Base-by-base conservation (phyloP, 306 rosid genomes). In the Quercus gilva region DNA sequence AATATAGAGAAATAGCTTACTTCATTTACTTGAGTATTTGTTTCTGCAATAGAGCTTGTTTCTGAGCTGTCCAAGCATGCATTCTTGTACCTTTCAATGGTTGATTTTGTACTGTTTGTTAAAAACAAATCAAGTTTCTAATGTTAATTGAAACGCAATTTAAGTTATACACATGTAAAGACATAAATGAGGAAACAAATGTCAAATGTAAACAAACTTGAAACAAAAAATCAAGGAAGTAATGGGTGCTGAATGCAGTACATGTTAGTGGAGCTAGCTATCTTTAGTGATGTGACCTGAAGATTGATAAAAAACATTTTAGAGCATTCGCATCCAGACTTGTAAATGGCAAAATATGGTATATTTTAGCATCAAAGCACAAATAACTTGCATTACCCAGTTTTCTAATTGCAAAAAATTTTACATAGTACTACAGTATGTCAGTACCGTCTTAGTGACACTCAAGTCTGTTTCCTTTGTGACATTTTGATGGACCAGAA, bases 11-110 rank as follows among this genome's bases (percentile, higher is more conserved):
- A 10, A 26, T 52, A 37, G 43, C 78, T 69, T 85, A 95, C 99
- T 90, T 92, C 97, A 83, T 76, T 69, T 85, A 95, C 99, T 90
- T 92, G 97, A 83, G 99, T 92, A 11, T 95, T 92, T 57, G 93
- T 88, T 83, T 95, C 98, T 5, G 91, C 87, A 60, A 90, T 77
- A 55, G 97, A 83, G 69, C 85, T 87, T 6, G 90, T 78, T 33
- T 87, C 83, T 53, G 97, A 83, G 84, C 72, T 87, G 74, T 95
- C 99, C 25, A 97, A 90, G 76, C 88, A 82, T 17, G 97, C 94
- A 75, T 92, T 92, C 87, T 89, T 95, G 88, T 95, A 95, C 90
- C 91, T 92, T 56, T 92, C 99, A 64, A 95, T 90, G 5, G 97
- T 95, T 75, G 92, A 79, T 74, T 91, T 91, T 78, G 93, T 91